Evolutionary conservation across 2,329 filamentous ascomycete species (phyloP).

Genomic region (Calonectria naviculata): DNA sequence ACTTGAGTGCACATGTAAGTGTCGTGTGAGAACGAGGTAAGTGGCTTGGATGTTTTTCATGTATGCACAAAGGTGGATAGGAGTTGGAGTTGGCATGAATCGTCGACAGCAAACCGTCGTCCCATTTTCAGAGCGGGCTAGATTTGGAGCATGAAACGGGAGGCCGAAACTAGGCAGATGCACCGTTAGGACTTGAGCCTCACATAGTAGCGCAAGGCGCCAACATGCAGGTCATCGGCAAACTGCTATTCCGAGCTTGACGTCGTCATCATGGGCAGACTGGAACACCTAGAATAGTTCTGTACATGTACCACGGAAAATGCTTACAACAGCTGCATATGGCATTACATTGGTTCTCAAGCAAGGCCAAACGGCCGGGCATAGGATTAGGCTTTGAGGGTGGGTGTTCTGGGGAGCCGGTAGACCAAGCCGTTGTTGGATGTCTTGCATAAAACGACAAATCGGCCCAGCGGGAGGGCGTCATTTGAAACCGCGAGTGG

Average conservation of each 20-base stretch:
- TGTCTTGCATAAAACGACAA: conserved; percentile 28
- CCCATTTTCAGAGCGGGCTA: background rate
- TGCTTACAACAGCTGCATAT: background rate
- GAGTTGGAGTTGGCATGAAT: background rate
- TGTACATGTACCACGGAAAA: background rate
- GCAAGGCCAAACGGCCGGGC: background rate
- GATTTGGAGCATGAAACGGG: background rate
- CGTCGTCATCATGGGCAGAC: conserved; percentile 1
- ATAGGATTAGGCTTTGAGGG: background rate
- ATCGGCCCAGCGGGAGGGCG: conserved; percentile 28
- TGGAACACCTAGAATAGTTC: background rate
- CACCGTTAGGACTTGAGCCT: background rate
- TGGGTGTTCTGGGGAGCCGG: background rate
- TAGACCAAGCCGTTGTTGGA: conserved; percentile 11
- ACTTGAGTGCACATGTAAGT: background rate
- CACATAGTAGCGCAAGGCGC: background rate
- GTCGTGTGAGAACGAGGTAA: background rate
- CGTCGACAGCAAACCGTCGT: background rate
- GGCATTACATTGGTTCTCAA: background rate
- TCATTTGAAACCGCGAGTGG: background rate
- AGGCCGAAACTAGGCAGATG: background rate
- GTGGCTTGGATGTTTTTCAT: conserved; percentile 1
- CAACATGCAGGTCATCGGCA: background rate
- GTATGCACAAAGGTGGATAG: conserved; percentile 7
- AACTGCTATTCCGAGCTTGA: background rate